Base-by-base conservation (phyloP, 2,329 filamentous ascomycete genomes). In the Colletotrichum sidae region DNA sequence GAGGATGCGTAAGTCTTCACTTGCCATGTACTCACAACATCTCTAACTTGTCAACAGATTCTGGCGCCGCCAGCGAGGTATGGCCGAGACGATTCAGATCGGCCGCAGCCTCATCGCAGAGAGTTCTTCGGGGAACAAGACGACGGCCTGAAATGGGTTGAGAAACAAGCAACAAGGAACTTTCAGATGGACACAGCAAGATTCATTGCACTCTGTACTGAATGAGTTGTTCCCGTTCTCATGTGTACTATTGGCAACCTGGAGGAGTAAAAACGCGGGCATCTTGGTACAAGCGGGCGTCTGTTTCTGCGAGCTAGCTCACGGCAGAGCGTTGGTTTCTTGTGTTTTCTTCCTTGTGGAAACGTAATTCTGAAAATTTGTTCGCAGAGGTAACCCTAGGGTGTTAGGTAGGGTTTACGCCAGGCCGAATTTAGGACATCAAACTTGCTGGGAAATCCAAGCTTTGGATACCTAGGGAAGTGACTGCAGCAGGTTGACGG, bases 1-100 rank as follows among this genome's bases (percentile, higher is more conserved):
- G 86, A 88, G 67, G 81, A 88, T 68, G 68, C 78, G 81, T 86
- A 73, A 77, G 83, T 71, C 34, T 35, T 15, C n/a, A 35, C n/a
- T 10, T 38, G 17, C 7, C 3, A 9, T 11, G 11, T 4, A 41
- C 12, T 17, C n/a, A 3, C 10, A 15, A 34, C 10, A 10, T 2
- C 2, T 42, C 65, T 69, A 39, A 69, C n/a, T 11, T 1, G 8
- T 3, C 9, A 11, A 47, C 53, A 88, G 85, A 66, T 90, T 90
- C 74, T 90, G 88, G 88, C 79, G 84, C 60, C 81, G 85, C n/a
- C 87, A 90, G 72, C 81, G 83, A 55, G 83, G 86, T 10, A 82
- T 86, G 73, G 77, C 79, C 4, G 87, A 89, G 69, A 87, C 86
- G 0, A 85, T 90, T 55, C 76, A 85, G 54, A 79, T 88, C 34